Evolutionary conservation across 148 eudicot genomes (phyloP).

Genomic region (Cornus kousa): DNA sequence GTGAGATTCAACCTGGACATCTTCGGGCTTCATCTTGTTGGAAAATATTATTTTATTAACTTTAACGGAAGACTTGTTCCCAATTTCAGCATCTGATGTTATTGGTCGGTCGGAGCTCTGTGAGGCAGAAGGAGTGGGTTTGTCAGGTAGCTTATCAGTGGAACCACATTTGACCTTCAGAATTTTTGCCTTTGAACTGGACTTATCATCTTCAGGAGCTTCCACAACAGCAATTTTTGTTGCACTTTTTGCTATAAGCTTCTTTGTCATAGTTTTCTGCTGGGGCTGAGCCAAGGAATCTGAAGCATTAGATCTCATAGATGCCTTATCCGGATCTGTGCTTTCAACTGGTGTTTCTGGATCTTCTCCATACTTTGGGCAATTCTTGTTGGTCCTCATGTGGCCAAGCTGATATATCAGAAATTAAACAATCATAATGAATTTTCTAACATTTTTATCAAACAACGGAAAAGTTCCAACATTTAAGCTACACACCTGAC

Average conservation of each 20-base stretch:
- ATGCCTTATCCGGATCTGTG: conserved; percentile 52
- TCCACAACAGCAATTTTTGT: conserved; percentile 39
- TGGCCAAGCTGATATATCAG: conserved; percentile 72
- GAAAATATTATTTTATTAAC: conserved; percentile 69
- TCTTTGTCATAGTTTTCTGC: conserved; percentile 32
- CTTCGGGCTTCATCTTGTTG: conserved; percentile 64
- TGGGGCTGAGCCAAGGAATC: conserved; percentile 40
- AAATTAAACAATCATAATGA: conserved; percentile 3
- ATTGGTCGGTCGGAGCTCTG: conserved; percentile 52
- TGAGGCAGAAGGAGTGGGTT: conserved; percentile 40
- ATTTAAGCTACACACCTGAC: conserved; percentile 60
- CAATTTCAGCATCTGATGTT: conserved; percentile 62
- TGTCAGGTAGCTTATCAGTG: conserved; percentile 59
- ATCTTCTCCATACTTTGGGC: conserved; percentile 88
- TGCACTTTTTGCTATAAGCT: conserved; percentile 36
- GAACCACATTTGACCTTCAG: conserved; percentile 79
- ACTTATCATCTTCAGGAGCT: conserved; percentile 59
- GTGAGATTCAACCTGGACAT: conserved; percentile 50
- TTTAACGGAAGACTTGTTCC: conserved; percentile 50
- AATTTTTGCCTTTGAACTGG: conserved; percentile 62
- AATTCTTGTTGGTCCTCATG: conserved; percentile 93
- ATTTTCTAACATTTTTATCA: not conserved
- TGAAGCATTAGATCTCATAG: conserved; percentile 36
- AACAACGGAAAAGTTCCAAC: not conserved
- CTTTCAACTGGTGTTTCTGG: conserved; percentile 53